Evolutionary conservation across 2,329 filamentous ascomycete genomes (phyloP).

Genomic region (Trichoderma lentiforme): DNA sequence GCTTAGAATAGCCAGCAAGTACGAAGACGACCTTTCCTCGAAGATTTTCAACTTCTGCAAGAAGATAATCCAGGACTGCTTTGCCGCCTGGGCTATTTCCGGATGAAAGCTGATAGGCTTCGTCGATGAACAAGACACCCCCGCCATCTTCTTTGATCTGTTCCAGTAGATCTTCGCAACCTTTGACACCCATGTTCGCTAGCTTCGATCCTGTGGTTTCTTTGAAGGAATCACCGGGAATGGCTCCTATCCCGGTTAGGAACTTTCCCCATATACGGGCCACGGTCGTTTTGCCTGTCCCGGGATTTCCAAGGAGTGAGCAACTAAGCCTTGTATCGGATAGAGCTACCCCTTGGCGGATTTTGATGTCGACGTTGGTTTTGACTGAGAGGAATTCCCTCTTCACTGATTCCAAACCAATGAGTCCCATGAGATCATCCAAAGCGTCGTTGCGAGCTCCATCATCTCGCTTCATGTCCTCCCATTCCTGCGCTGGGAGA

Average conservation of each 20-base stretch:
- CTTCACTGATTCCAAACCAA: conserved; percentile 69
- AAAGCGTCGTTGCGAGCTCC: conserved; percentile 50
- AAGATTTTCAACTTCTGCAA: conserved; percentile 70
- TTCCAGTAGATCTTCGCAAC: conserved; percentile 49
- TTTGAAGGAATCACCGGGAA: conserved; percentile 58
- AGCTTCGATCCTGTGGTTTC: conserved; percentile 68
- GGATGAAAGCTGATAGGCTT: conserved; percentile 70
- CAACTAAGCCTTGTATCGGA: conserved; percentile 59
- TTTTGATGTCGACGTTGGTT: conserved; percentile 54
- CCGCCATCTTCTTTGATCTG: conserved; percentile 55
- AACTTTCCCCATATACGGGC: conserved; percentile 68
- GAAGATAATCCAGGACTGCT: conserved; percentile 65
- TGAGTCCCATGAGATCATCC: conserved; percentile 66
- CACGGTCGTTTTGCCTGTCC: conserved; percentile 78
- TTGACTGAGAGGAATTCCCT: conserved; percentile 61
- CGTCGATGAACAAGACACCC: conserved; percentile 73
- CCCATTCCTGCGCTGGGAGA: conserved; percentile 55
- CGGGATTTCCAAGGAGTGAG: conserved; percentile 68
- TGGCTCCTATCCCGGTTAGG: conserved; percentile 56
- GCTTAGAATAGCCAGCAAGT: conserved; percentile 67
- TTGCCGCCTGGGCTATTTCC: conserved; percentile 55
- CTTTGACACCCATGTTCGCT: conserved; percentile 58
- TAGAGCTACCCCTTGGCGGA: conserved; percentile 56
- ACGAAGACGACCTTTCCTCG: conserved; percentile 68
- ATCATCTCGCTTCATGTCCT: conserved; percentile 54